These are phyloP conservation scores for Colletotrichum kahawae DNA, from an alignment of 2,329 filamentous ascomycete species.

Conservation along the genomic window DNA sequence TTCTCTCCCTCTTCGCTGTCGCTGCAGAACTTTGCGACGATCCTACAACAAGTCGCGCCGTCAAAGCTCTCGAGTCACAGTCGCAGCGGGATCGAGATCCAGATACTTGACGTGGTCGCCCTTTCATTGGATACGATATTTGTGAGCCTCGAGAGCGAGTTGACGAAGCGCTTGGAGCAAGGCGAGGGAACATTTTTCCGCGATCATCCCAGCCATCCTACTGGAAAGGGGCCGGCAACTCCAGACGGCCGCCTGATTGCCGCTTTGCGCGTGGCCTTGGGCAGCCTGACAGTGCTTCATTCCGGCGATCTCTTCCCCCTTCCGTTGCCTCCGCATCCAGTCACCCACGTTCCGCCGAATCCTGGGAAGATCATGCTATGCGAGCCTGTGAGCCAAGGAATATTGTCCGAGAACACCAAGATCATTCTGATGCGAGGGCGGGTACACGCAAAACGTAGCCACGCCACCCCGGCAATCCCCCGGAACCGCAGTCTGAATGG, in stretches of 20 bases:
- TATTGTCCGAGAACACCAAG: slow-evolving; percentile 77
- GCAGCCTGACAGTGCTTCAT: slow-evolving; percentile 78
- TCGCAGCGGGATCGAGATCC: slow-evolving; percentile 81
- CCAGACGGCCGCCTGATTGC: slow-evolving; percentile 49
- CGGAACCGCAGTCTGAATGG: slow-evolving; percentile 62
- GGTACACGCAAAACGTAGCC: slow-evolving; percentile 58
- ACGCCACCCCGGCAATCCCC: slow-evolving; percentile 49
- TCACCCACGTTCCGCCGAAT: slow-evolving; percentile 83
- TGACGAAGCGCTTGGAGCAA: slow-evolving; percentile 80
- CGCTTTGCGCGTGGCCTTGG: slow-evolving; percentile 76
- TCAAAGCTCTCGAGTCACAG: slow-evolving; percentile 76
- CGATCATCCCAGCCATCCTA: slow-evolving; percentile 53
- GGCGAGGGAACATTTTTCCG: slow-evolving; percentile 83
- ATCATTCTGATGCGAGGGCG: slow-evolving; percentile 78
- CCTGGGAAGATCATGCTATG: slow-evolving; percentile 91
- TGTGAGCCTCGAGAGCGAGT: slow-evolving; percentile 82
- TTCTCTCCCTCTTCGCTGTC: slow-evolving; percentile 75
- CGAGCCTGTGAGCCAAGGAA: slow-evolving; percentile 90
- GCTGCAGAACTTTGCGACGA: slow-evolving; percentile 79
- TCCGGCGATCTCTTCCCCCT: slow-evolving; percentile 80
- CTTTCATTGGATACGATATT: slow-evolving; percentile 84
- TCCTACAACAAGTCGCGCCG: slow-evolving; percentile 74
- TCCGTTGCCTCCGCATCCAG: slow-evolving; percentile 81
- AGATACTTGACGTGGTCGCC: slow-evolving; percentile 80
- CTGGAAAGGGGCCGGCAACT: slow-evolving; percentile 35